A percentile compares a stretch with the other conserved stretches of the same genome.
Evolutionary conservation across 495 filamentous ascomycete species (phyloP).

Genomic region (Achaetomiella virescens): DNA sequence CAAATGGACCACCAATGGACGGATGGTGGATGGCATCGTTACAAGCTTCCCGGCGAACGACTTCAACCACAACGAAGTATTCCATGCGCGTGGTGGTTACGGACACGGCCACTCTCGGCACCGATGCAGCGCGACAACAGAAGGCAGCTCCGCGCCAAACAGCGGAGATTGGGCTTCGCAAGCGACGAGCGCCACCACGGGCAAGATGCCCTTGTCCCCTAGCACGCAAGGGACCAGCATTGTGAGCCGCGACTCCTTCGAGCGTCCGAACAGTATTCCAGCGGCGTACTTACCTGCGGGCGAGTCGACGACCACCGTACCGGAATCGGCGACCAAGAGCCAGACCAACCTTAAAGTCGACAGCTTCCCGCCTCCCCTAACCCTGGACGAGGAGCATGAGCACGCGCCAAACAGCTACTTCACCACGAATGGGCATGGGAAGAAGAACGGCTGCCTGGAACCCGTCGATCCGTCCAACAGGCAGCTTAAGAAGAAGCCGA

Average conservation of each 20-base stretch:
- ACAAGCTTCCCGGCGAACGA: constrained; percentile 31
- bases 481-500: constrained; percentile 43
- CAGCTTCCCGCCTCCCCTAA: neutral
- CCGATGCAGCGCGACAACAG: constrained; percentile 47
- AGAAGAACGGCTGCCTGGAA: constrained; percentile 25
- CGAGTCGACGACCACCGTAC: constrained; percentile 25
- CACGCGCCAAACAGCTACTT: constrained; percentile 4
- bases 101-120: constrained; percentile 34
- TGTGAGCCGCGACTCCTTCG: constrained; percentile 44
- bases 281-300: constrained; percentile 33
- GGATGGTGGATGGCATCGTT: constrained; percentile 35
- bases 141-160: constrained; percentile 43
- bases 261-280: constrained; percentile 36
- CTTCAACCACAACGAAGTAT: constrained; percentile 32
- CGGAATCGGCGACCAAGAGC: constrained; percentile 21
- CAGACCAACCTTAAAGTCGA: constrained; percentile 16
- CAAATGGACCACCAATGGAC: constrained; percentile 18
- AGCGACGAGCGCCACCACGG: constrained; percentile 50
- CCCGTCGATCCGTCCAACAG: constrained; percentile 22
- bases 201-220: constrained; percentile 52
- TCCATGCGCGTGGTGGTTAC: constrained; percentile 25
- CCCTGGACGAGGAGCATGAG: constrained; percentile 16
- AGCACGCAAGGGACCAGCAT: constrained; percentile 55
- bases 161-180: constrained; percentile 49
- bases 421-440: constrained; percentile 5